These are phyloP conservation scores for Blastobotrys buckinghamii DNA, from an alignment of 1,139 yeast species.

Conservation along the genomic window DNA sequence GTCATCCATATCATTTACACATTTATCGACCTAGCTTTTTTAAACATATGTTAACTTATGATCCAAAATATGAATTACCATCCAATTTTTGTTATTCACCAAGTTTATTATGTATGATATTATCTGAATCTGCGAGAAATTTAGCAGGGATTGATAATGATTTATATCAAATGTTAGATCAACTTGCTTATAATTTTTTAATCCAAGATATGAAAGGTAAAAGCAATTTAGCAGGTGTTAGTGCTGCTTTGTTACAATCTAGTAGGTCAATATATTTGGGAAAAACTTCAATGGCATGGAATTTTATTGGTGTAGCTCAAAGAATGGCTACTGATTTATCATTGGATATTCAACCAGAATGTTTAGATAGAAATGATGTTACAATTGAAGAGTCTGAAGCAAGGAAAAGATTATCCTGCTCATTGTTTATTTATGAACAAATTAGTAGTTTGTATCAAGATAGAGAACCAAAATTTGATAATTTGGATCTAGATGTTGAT, in stretches of 20 bases:
- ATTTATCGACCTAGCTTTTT: slow-evolving; percentile 10
- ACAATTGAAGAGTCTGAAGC: slow-evolving; percentile 7
- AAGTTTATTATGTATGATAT: slow-evolving; percentile 9
- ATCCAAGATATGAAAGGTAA: slow-evolving; percentile 2
- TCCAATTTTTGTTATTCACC: slow-evolving; percentile 9
- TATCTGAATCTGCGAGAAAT: slow-evolving; percentile 8
- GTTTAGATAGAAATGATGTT: background rate
- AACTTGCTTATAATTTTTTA: slow-evolving; percentile 2
- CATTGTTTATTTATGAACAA: slow-evolving; percentile 2
- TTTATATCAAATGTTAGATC: slow-evolving; percentile 6
- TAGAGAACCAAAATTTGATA: background rate
- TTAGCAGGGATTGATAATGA: slow-evolving; percentile 7
- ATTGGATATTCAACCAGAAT: background rate
- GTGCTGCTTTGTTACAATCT: slow-evolving; percentile 4
- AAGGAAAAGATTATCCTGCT: background rate
- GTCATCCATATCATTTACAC: slow-evolving; percentile 11
- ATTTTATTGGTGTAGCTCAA: slow-evolving; percentile 5
- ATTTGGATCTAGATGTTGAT: background rate
- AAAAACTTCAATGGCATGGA: slow-evolving; percentile 6
- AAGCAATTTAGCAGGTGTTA: slow-evolving; percentile 2
- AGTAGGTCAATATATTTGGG: slow-evolving; percentile 2
- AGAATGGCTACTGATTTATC: slow-evolving; percentile 1
- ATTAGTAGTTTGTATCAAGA: slow-evolving; percentile 3
- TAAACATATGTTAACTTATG: slow-evolving; percentile 8
- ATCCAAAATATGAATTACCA: background rate